A percentile compares a stretch with the other conserved stretches of the same genome.
Evolutionary conservation across 306 rosid genomes (phyloP).

Genomic region (Macrotyloma uniflorum): DNA sequence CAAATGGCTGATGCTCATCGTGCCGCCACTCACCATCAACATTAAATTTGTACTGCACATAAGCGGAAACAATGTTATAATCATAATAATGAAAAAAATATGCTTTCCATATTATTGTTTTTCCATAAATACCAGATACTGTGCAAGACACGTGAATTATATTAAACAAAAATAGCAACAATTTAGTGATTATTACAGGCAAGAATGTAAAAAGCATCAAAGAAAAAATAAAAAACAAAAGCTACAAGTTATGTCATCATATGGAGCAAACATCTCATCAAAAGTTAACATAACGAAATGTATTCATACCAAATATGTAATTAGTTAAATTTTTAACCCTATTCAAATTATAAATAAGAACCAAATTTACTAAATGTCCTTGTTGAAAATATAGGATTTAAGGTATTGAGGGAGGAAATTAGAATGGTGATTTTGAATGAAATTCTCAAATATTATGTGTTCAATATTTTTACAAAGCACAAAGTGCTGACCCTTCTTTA

Average conservation of each 20-base stretch:
- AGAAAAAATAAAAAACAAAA: constrained; percentile 15
- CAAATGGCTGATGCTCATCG: constrained; percentile 64
- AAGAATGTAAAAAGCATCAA: constrained; percentile 31
- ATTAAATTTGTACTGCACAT: constrained; percentile 68
- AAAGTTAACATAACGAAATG: not conserved
- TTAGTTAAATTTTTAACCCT: not conserved
- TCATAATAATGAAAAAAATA: constrained; percentile 27
- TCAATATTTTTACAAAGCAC: not conserved
- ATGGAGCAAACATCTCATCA: not conserved
- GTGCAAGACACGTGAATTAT: not conserved
- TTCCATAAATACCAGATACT: constrained; percentile 1
- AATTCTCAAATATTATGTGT: not conserved
- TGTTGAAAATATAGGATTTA: not conserved
- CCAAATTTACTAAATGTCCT: not conserved
- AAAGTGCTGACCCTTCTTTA: not conserved
- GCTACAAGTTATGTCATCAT: not conserved
- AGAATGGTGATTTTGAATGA: not conserved
- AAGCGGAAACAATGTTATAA: constrained; percentile 31
- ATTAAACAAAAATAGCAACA: not conserved
- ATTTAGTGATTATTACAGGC: not conserved
- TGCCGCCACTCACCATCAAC: constrained; percentile 90
- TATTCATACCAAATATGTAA: not conserved
- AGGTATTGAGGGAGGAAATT: not conserved
- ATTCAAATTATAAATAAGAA: not conserved
- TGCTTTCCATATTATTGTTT: constrained; percentile 6